These are phyloP conservation scores for Meyerozyma smithsonii DNA, from an alignment of 1,139 yeast species.

Conservation along the genomic window DNA sequence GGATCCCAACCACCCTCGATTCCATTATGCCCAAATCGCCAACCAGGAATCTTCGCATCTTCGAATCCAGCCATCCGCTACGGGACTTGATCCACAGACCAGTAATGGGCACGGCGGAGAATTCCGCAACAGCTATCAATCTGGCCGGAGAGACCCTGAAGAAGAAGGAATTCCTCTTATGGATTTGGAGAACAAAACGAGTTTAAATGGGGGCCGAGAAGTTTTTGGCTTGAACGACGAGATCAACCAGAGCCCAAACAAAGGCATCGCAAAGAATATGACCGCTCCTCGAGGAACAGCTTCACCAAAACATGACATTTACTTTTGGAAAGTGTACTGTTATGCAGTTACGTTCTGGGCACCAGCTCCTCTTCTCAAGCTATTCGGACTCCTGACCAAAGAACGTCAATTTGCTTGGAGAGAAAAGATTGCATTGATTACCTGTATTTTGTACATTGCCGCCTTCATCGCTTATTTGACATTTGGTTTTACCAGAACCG, in stretches of 20 bases:
- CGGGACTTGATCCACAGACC: conserved; percentile 65
- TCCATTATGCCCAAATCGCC: conserved; percentile 78
- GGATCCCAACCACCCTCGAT: conserved; percentile 64
- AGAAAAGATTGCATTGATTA: conserved; percentile 82
- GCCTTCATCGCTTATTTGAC: conserved; percentile 80
- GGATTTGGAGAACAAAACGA: conserved; percentile 25
- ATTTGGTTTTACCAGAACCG: conserved; percentile 86
- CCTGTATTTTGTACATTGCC: conserved; percentile 71
- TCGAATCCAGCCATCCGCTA: conserved; percentile 62
- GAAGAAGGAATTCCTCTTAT: conserved; percentile 46
- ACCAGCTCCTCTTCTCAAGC: conserved; percentile 64
- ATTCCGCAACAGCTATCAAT: conserved; percentile 3
- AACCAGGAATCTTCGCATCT: conserved; percentile 63
- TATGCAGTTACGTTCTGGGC: conserved; percentile 85
- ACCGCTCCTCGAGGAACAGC: conserved; percentile 6
- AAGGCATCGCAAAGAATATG: conserved; percentile 20
- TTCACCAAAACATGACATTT: conserved; percentile 29
- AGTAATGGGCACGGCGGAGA: conserved; percentile 2
- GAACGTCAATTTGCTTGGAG: conserved; percentile 95
- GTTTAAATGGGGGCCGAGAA: conserved; percentile 41
- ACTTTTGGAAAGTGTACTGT: conserved; percentile 82
- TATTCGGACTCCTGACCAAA: conserved; percentile 74
- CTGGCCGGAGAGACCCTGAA: conserved; percentile 13
- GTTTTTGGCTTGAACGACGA: conserved; percentile 63
- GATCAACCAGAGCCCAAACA: conserved; percentile 25